Evolutionary conservation across 2,329 filamentous ascomycete species (phyloP), one percentile per base, ranked within the genome.

Genomic region (Colletotrichum sidae): DNA sequence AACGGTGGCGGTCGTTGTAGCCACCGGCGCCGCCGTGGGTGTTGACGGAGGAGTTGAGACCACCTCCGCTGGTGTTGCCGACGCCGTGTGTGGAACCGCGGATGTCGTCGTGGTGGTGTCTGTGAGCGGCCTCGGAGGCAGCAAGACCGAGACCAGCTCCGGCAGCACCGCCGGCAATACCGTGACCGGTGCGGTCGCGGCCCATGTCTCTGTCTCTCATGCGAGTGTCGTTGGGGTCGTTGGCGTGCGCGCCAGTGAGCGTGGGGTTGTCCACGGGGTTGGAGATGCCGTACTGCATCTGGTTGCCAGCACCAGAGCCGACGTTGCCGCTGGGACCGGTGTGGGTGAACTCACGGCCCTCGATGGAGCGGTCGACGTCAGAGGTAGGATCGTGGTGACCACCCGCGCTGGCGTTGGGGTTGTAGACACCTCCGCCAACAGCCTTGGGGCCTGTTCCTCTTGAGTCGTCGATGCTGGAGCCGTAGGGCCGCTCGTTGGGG

Each of bases 191-290:
- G 13, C 56, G 63, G 13, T 68, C 66, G 25, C 54, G 54, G n/a
- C 66, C 66, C 63, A 67, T 58, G 53, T 68, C 66, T 35, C 58
- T 57, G 39, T 68, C 66, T 25, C 57, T 56, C 39, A 68, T 55
- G 4, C 66, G 54, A 34, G 62, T 67, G 53, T 68, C 65, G 37
- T 66, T 66, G 17, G 62, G 56, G 33, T 68, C 65, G 13, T 17
- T 46, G 8, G 15, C 38, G 55, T 45, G 39, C n/a, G 56, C 59
- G 12, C 60, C 58, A 8, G 55, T 38, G 13, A 63, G 60, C 6
- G 59, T 46, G 8, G 64, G 56, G 52, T 67, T 66, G 37, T 53
- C 45, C 5, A 52, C 46, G 2, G 42, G 47, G 54, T n/a, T 51
- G 25, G 51, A 38, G 6, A 54, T 49, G 45, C 54, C 57, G 58